Conservation (phyloP, 331 rosid genomes). For the Erythrophleum ivorense region DNA sequence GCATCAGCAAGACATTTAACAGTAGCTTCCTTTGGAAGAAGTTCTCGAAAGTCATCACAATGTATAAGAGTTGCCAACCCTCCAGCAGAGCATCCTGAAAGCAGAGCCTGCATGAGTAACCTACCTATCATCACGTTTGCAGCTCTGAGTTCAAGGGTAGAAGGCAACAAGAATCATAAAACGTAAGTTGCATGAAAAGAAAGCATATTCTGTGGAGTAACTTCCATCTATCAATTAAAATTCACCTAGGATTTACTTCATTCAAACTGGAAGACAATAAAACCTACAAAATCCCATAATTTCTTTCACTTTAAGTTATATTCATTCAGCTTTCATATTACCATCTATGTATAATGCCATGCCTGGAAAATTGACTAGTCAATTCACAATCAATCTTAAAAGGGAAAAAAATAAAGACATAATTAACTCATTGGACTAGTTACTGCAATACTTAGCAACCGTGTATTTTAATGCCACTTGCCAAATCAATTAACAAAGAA, state of each 20-base stretch:
- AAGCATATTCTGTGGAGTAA: conserved; percentile 20
- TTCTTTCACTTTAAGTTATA: conserved; percentile 20
- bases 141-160: conserved; percentile 24
- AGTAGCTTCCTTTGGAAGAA: conserved; percentile 62
- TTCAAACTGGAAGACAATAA: conserved; percentile 25
- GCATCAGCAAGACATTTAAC: conserved; percentile 95
- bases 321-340: conserved; percentile 10
- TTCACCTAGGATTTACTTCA: conserved; percentile 24
- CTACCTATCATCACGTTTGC: conserved; percentile 30
- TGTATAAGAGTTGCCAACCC: conserved; percentile 94
- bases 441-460: background rate
- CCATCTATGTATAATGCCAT: background rate
- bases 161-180: conserved; percentile 25
- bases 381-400: background rate
- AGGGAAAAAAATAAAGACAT: background rate
- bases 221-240: background rate
- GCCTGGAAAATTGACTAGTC: background rate
- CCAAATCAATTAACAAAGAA: conserved; percentile 20
- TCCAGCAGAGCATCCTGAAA: conserved; percentile 98
- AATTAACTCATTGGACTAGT: conserved; percentile 1
- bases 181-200: conserved; percentile 1
- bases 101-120: conserved; percentile 72
- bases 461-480: conserved; percentile 13
- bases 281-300: conserved; percentile 11
- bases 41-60: conserved; percentile 73